Conservation (phyloP, 352 stramenopile genomes). For the Phytopythium montanum region DNA sequence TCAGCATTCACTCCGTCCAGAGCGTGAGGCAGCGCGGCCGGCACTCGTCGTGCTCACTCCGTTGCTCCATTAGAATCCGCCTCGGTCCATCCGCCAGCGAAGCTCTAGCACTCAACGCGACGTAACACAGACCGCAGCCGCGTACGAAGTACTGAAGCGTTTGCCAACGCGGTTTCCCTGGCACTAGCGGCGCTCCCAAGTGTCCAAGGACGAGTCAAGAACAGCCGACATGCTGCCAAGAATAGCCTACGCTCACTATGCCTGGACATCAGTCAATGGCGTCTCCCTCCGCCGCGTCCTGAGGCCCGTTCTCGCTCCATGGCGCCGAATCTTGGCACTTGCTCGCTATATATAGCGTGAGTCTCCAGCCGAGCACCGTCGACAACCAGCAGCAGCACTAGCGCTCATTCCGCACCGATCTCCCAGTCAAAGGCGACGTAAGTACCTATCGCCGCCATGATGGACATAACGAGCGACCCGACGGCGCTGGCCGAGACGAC, state of each 20-base stretch:
- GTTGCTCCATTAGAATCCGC: background rate
- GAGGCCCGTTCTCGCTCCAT: background rate
- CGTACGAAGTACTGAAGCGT: no score
- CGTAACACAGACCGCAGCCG: no score
- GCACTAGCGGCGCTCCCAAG: background rate
- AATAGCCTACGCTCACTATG: background rate
- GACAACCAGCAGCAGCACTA: background rate
- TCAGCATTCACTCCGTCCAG: background rate
- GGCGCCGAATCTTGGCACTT: background rate
- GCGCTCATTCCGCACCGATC: conserved; percentile 2
- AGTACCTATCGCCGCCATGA: conserved; percentile 20
- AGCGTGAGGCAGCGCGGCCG: background rate
- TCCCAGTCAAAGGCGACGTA: background rate
- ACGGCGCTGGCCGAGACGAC: conserved; percentile 6
- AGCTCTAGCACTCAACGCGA: no score
- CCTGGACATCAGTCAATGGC: background rate
- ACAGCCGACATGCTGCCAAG: background rate
- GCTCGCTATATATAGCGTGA: background rate
- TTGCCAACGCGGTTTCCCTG: background rate
- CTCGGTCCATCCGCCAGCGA: background rate
- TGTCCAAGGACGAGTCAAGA: background rate
- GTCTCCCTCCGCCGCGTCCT: background rate
- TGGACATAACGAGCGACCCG: conserved; percentile 33
- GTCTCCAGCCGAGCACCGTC: background rate
- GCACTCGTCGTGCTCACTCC: background rate